Percentiles rank a stretch among this genome's conserved stretches.
Evolutionary conservation across 1,284 basidiomycete species (phyloP).

Genomic region (Moniliophthora roreri): DNA sequence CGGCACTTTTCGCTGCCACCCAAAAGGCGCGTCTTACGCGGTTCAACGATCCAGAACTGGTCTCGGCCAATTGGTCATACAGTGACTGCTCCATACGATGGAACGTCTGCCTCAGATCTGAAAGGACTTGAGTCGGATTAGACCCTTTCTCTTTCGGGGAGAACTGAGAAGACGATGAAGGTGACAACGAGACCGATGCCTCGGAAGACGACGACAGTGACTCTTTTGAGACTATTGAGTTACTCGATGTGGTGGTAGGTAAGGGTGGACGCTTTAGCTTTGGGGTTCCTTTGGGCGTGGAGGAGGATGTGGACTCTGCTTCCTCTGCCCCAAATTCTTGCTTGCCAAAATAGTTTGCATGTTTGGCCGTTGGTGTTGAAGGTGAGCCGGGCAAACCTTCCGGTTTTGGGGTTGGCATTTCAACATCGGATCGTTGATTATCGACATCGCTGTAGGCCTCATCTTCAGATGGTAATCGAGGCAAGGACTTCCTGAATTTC

Average conservation of each 20-base stretch:
- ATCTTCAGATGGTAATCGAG: conserved; percentile 55
- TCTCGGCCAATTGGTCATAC: conserved; percentile 50
- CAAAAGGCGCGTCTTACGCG: conserved; percentile 61
- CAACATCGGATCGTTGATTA: conserved; percentile 20
- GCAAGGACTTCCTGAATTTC: conserved; percentile 44
- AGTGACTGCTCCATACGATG: conserved; percentile 58
- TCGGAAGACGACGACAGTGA: conserved; percentile 9
- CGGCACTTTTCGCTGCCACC: conserved; percentile 46
- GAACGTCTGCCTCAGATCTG: conserved; percentile 53
- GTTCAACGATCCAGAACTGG: conserved; percentile 50
- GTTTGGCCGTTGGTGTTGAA: neutral
- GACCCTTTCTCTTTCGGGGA: conserved; percentile 16
- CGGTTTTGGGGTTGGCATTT: conserved; percentile 19
- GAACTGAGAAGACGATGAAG: conserved; percentile 19
- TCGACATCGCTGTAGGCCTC: conserved; percentile 41
- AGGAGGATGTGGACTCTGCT: conserved; percentile 15
- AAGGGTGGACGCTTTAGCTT: neutral
- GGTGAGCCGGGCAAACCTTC: conserved; percentile 5
- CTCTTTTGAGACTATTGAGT: neutral
- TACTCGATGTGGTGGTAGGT: neutral
- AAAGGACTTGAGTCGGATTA: conserved; percentile 42
- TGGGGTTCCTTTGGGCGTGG: conserved; percentile 8
- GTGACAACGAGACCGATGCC: conserved; percentile 4
- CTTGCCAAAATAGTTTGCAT: neutral
- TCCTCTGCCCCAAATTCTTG: neutral